Conservation (phyloP, 1,139 yeast genomes). For the Geotrichum siamense region DNA sequence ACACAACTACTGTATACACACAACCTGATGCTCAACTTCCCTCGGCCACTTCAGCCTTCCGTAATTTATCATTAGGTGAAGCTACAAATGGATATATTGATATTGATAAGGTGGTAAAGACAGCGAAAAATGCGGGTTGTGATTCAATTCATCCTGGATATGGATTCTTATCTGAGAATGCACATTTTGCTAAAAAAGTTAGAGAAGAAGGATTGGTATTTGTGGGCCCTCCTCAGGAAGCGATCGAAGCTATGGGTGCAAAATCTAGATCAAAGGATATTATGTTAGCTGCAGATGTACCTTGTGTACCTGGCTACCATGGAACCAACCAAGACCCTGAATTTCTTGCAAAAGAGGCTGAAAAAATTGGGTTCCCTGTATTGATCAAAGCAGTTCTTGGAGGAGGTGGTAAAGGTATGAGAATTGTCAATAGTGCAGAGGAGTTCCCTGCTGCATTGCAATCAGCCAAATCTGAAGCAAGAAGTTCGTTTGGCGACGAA, state of each 20-base stretch:
- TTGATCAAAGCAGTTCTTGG: constrained; percentile 47
- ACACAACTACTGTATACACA: constrained; percentile 40
- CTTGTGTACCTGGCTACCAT: constrained; percentile 45
- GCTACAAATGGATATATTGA: constrained; percentile 42
- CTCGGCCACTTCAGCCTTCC: constrained; percentile 37
- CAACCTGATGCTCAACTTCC: constrained; percentile 41
- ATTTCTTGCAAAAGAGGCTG: constrained; percentile 35
- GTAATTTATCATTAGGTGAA: constrained; percentile 36
- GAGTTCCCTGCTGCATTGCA: constrained; percentile 36
- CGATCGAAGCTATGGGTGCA: constrained; percentile 36
- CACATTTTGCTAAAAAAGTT: constrained; percentile 39
- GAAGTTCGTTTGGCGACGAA: constrained; percentile 39
- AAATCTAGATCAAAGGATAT: constrained; percentile 33
- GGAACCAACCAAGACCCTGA: constrained; percentile 34
- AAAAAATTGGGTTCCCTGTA: constrained; percentile 42
- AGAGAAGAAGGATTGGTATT: constrained; percentile 37
- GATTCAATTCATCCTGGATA: constrained; percentile 45
- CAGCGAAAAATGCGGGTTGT: constrained; percentile 38
- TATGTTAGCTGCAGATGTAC: constrained; percentile 38
- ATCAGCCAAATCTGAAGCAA: constrained; percentile 41
- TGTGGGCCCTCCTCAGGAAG: constrained; percentile 42
- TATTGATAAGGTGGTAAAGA: constrained; percentile 37
- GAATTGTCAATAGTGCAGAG: constrained; percentile 35
- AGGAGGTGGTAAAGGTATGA: constrained; percentile 49
- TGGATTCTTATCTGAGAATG: constrained; percentile 43